phyloP scores from a whole-genome alignment of 164 flowering plant genomes.

The Chimonanthus praecox region DNA sequence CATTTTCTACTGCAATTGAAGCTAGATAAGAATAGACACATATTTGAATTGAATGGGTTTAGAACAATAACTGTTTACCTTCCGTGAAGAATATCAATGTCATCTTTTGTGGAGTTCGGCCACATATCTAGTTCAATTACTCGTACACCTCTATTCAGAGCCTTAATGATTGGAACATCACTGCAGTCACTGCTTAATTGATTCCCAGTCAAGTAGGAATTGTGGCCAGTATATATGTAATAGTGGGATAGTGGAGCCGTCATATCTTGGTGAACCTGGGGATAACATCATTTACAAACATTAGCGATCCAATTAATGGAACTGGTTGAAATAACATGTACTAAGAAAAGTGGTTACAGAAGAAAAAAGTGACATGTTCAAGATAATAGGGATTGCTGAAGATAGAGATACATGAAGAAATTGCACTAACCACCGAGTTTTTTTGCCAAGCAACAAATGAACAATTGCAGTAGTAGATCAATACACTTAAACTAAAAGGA shows the following conservation, averaged over 20 bases:
- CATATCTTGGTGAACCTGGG: constrained; percentile 75
- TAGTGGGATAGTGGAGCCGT: constrained; percentile 77
- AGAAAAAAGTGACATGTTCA: background rate
- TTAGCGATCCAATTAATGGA: background rate
- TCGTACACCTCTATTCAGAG: constrained; percentile 63
- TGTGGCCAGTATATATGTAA: constrained; percentile 83
- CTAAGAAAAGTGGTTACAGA: background rate
- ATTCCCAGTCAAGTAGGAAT: constrained; percentile 85
- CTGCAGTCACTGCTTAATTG: constrained; percentile 88
- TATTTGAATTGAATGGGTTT: background rate
- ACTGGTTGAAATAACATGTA: background rate
- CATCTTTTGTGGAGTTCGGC: constrained; percentile 67
- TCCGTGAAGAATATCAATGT: constrained; percentile 71
- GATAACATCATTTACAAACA: background rate
- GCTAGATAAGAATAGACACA: background rate
- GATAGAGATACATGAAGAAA: background rate
- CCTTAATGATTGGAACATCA: constrained; percentile 61
- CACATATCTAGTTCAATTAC: constrained; percentile 83
- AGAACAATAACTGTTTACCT: constrained; percentile 30
- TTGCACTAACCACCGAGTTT: background rate
- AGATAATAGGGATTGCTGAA: background rate
- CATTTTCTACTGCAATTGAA: background rate
- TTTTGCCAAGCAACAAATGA: background rate
- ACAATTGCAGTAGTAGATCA: background rate
- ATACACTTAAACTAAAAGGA: background rate